Conservation (phyloP, 495 filamentous ascomycete genomes). For the Annulohypoxylon moriforme region DNA sequence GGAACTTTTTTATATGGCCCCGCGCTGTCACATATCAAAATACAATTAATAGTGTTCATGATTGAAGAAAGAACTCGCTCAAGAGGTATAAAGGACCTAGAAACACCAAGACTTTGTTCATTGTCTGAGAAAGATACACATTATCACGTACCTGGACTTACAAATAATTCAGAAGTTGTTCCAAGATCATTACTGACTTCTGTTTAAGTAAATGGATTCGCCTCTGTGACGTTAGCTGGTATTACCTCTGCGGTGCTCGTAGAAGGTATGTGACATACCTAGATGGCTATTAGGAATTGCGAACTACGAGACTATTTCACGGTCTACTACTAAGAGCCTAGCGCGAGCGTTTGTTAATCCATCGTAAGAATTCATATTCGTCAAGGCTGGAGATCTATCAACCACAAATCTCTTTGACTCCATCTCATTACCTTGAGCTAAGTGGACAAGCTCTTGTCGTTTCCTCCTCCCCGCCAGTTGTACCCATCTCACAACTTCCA, state of each 20-base stretch:
- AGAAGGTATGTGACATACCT: background rate
- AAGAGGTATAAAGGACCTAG: background rate
- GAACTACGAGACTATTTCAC: background rate
- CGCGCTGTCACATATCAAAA: too few relatives aligned
- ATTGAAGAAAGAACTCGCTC: background rate
- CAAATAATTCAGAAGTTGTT: background rate
- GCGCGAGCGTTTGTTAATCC: conserved; percentile 6
- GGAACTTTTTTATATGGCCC: background rate
- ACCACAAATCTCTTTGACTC: background rate
- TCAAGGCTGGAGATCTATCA: conserved; percentile 31
- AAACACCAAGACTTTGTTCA: background rate
- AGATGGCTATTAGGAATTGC: background rate
- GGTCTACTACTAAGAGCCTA: background rate
- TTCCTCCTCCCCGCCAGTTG: background rate
- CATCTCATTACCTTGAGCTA: conserved; percentile 4
- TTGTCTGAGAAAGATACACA: background rate
- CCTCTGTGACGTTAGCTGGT: background rate
- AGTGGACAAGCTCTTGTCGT: background rate
- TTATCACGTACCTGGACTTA: background rate
- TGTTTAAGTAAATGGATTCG: background rate
- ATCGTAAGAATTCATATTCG: conserved; percentile 10
- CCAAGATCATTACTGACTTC: background rate
- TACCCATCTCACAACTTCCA: background rate
- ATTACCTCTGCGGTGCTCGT: background rate
- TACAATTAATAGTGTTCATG: background rate